These are phyloP conservation scores for Crucihimalaya himalaica DNA, from an alignment of 345 rosid genomes.

Conservation along the genomic window DNA sequence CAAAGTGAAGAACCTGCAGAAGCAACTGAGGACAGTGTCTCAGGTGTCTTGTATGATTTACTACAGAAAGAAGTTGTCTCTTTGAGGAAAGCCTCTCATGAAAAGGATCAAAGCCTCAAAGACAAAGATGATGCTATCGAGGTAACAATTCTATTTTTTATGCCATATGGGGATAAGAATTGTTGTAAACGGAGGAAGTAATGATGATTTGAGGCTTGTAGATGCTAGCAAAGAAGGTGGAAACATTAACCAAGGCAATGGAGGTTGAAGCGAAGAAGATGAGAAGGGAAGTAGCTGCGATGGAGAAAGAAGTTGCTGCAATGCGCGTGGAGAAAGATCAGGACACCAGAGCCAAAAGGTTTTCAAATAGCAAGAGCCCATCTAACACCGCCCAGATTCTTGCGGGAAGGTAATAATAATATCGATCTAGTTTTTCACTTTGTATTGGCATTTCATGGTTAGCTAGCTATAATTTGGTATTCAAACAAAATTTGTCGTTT, in stretches of 20 bases:
- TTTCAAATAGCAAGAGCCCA: conserved; percentile 63
- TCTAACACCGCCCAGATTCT: conserved; percentile 79
- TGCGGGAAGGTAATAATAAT: conserved; percentile 68
- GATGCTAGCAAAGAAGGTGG: conserved; percentile 97
- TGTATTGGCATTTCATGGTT: not conserved
- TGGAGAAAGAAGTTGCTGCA: conserved; percentile 98
- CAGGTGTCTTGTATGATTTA: conserved; percentile 83
- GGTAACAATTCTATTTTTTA: conserved; percentile 51
- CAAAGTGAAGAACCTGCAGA: conserved; percentile 39
- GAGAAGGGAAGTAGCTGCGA: conserved; percentile 95
- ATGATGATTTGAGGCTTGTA: conserved; percentile 31
- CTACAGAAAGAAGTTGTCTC: conserved; percentile 87
- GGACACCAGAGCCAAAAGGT: conserved; percentile 78
- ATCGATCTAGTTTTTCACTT: not conserved
- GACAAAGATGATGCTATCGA: conserved; percentile 99
- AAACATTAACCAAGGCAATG: conserved; percentile 95
- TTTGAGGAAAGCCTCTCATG: conserved; percentile 90
- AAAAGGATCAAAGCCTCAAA: conserved; percentile 97
- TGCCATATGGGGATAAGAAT: not conserved
- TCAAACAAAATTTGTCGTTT: not conserved
- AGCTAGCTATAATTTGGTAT: not conserved
- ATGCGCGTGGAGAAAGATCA: conserved; percentile 94
- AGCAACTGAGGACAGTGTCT: conserved; percentile 61
- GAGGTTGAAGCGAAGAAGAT: conserved; percentile 98
- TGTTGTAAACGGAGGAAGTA: not conserved